A percentile compares a stretch with the other conserved stretches of the same genome.
phyloP scores from a whole-genome alignment of 2,329 filamentous ascomycete species.

The Ophiostoma novo-ulmi region DNA sequence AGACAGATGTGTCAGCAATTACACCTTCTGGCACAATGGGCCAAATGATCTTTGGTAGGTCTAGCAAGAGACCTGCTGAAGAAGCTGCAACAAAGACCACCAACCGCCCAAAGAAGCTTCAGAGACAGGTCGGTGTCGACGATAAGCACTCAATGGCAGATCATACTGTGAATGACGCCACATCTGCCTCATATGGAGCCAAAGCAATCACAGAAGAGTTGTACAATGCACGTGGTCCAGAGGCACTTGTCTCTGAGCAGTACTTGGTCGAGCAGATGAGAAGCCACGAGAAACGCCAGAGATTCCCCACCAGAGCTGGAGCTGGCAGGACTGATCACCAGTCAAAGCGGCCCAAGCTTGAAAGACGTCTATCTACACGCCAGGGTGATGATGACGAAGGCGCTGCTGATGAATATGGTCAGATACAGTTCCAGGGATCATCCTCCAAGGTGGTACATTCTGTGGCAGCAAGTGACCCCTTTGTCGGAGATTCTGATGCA shows the following conservation, averaged over 20 bases:
- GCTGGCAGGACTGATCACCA: too few relatives aligned
- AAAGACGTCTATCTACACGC: not conserved
- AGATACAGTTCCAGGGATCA: not conserved
- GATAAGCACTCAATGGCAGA: not conserved
- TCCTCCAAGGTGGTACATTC: not conserved
- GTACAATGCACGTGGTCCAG: not conserved
- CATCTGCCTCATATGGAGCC: not conserved
- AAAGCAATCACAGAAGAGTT: not conserved
- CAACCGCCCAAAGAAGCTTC: not conserved
- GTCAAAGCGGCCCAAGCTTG: not conserved
- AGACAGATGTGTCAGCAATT: not conserved
- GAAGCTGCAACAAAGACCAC: not conserved
- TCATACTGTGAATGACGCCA: not conserved
- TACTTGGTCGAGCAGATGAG: not conserved
- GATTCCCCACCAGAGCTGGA: not conserved
- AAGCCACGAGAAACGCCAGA: not conserved
- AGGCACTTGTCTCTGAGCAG: not conserved
- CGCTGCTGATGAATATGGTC: not conserved
- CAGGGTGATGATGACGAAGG: not conserved
- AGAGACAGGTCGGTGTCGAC: not conserved
- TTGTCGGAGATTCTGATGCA: constrained; percentile 5
- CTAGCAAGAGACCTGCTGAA: not conserved
- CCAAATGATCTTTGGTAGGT: not conserved
- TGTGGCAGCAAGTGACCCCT: constrained; percentile 20
- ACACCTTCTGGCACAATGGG: not conserved